Conservation (phyloP, 805 yeast species). For the Wickerhamiella azyma region DNA sequence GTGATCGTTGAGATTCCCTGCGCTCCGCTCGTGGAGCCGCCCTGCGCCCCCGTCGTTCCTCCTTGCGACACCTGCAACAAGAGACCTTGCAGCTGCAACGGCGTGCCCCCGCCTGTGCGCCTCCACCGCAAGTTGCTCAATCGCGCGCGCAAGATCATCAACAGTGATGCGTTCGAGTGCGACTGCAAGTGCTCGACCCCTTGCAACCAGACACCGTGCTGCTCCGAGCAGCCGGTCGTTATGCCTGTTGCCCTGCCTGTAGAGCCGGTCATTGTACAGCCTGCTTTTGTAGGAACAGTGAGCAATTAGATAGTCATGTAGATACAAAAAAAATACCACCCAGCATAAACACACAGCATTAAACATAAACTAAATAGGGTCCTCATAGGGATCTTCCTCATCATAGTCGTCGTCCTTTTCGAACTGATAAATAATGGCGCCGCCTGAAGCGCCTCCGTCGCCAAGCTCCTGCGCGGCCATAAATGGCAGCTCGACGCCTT, state of each 20-base stretch:
- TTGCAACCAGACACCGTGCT: neutral
- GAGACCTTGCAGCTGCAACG: neutral
- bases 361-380: slow-evolving; percentile 46
- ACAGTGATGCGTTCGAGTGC: slow-evolving; percentile 2
- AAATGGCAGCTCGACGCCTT: slow-evolving; percentile 81
- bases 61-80: slow-evolving; percentile 1
- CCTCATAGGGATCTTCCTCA: slow-evolving; percentile 96
- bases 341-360: no score
- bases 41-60: neutral
- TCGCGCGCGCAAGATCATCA: neutral
- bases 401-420: slow-evolving; percentile 97
- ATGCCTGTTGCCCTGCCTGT: neutral
- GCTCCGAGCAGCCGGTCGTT: neutral
- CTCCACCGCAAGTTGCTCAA: slow-evolving; percentile 2
- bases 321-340: no score
- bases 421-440: slow-evolving; percentile 90
- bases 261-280: no score
- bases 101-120: slow-evolving; percentile 1
- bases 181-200: neutral
- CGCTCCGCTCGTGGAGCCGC: no score
- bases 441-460: slow-evolving; percentile 53
- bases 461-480: slow-evolving; percentile 64
- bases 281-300: neutral
- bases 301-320: neutral
- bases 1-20: neutral